Evolutionary conservation across 441 rosid species (phyloP), one percentile per base, ranked within the genome.

Genomic region (Cnidoscolus chayamansa): DNA sequence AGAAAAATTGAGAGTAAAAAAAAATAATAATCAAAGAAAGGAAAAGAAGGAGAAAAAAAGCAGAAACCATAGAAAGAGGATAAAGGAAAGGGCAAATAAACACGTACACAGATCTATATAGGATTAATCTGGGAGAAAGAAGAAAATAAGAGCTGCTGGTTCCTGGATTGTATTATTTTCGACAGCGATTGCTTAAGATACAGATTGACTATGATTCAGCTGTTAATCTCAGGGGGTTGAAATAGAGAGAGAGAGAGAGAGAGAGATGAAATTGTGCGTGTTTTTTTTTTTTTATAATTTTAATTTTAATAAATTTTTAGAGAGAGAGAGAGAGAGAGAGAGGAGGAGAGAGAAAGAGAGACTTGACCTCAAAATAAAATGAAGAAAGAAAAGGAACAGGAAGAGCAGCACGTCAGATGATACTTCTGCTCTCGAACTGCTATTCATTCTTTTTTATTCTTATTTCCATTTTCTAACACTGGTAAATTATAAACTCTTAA

Each of bases 51-150:
- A 17, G 0, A 49, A 43, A 63, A 71, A 11, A 9, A 16, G 32
- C 43, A 35, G 4, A 1, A 62, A 54, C 31, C 5, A 54, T 25
- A 25, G 25, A 25, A 25, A 25, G 25, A 25, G 25, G 25, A 25
- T 25, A 66, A 32, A 15, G 31, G 37, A 32, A 56, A 48, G 6
- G 37, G 31, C 9, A 70, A 54, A 7, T 2, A 20, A 53, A 63
- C 1, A 37, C 65, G 10, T 53, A 68, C 74, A 70, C 72, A 69
- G 78, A 75, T 65, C 70, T 65, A n/a, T 64, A 54, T 66, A n/a
- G n/a, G 32, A 68, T 3, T 3, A n/a, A 35, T 16, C 47, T 17
- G 35, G 35, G 47, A 3, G 31, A 31, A 51, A 51, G 59, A 47
- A 40, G 55, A 48, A 53, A 51, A 51, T 10, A 1, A 35, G 37